Evolutionary conservation across 2,329 filamentous ascomycete species (phyloP).

Genomic region (Waltergamsia citrina): DNA sequence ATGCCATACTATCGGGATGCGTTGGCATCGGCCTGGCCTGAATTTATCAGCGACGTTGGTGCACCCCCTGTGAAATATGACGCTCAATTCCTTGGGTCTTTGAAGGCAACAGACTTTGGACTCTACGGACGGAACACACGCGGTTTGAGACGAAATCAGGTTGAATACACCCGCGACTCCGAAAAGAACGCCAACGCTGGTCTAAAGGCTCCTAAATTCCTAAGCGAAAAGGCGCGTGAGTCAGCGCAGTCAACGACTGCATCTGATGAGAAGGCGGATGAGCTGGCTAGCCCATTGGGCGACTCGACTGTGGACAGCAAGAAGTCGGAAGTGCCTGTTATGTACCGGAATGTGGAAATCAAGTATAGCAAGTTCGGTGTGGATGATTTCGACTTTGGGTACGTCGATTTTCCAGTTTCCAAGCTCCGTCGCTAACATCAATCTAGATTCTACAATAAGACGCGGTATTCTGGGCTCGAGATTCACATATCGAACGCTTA

Average conservation of each 20-base stretch:
- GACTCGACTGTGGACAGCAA: conserved; percentile 63
- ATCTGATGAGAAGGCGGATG: conserved; percentile 37
- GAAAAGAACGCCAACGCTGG: conserved; percentile 50
- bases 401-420: conserved; percentile 21
- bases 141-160: conserved; percentile 69
- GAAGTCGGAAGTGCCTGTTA: conserved; percentile 73
- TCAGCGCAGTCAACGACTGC: conserved; percentile 34
- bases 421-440: conserved; percentile 27
- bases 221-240: conserved; percentile 86
- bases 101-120: conserved; percentile 67
- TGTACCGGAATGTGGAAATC: conserved; percentile 93
- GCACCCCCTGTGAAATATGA: conserved; percentile 73
- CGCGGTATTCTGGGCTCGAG: conserved; percentile 81
- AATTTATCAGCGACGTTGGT: conserved; percentile 76
- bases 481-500: conserved; percentile 97
- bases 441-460: conserved; percentile 78
- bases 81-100: conserved; percentile 53
- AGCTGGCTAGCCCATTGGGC: conserved; percentile 56
- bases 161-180: conserved; percentile 62
- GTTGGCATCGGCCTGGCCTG: conserved; percentile 84
- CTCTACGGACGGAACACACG: conserved; percentile 70
- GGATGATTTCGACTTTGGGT: conserved; percentile 98
- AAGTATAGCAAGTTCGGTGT: conserved; percentile 99
- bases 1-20: conserved; percentile 90
- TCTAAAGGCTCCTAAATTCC: conserved; percentile 74